Evolutionary conservation across 2,329 filamentous ascomycete genomes (phyloP).

Genomic region (Emergomyces orientalis): DNA sequence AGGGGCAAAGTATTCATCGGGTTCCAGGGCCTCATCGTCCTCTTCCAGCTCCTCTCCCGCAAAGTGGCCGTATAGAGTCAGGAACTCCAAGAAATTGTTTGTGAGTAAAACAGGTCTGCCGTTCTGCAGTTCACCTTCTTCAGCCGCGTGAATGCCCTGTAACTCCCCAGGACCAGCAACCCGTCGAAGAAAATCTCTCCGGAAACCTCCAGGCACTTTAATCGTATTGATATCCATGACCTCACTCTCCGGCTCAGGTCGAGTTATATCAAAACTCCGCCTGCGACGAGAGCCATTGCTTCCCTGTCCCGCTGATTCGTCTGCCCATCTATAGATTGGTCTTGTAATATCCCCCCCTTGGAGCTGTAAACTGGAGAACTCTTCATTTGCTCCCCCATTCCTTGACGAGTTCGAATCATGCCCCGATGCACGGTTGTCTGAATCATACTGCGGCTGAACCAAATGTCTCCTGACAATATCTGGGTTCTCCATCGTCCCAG

Average conservation of each 20-base stretch:
- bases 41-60: slow-evolving; percentile 95
- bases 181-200: slow-evolving; percentile 77
- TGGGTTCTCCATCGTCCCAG: slow-evolving; percentile 69
- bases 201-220: slow-evolving; percentile 85
- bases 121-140: slow-evolving; percentile 26
- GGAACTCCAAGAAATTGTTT: slow-evolving; percentile 88
- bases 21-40: slow-evolving; percentile 78
- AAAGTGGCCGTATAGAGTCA: slow-evolving; percentile 93
- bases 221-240: slow-evolving; percentile 80
- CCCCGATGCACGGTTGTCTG: slow-evolving; percentile 25
- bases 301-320: slow-evolving; percentile 65
- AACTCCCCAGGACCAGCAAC: slow-evolving; percentile 56
- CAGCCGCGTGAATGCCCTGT: slow-evolving; percentile 31
- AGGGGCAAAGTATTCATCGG: slow-evolving; percentile 86
- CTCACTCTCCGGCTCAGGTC: slow-evolving; percentile 70
- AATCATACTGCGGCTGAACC: slow-evolving; percentile 54
- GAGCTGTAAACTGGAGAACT: slow-evolving; percentile 86
- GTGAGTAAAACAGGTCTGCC: slow-evolving; percentile 62
- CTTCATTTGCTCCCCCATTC: slow-evolving; percentile 51
- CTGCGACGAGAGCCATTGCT: slow-evolving; percentile 53
- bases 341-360: slow-evolving; percentile 93
- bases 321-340: slow-evolving; percentile 93
- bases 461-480: slow-evolving; percentile 86
- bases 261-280: slow-evolving; percentile 73
- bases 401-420: slow-evolving; percentile 17